Conservation (phyloP, 1,284 basidiomycete species). For the Ustilago hordei region DNA sequence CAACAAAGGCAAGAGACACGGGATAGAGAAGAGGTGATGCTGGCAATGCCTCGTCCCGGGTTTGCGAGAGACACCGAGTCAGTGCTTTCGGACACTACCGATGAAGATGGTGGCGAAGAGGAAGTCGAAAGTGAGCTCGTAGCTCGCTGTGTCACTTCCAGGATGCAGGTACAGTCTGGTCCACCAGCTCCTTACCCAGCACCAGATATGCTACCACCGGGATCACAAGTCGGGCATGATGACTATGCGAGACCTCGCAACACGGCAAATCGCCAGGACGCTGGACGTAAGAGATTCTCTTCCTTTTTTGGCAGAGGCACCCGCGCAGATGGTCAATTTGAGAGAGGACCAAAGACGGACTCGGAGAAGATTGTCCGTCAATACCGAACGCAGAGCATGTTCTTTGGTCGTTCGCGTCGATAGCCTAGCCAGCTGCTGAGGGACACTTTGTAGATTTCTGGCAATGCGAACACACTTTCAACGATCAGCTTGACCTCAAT, state of each 20-base stretch:
- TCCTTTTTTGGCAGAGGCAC: constrained; percentile 22
- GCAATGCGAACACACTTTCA: background rate
- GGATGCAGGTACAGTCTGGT: background rate
- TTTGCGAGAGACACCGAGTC: constrained; percentile 41
- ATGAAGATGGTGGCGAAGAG: constrained; percentile 30
- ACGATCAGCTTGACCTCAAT: background rate
- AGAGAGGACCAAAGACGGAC: constrained; percentile 16
- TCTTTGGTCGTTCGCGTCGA: constrained; percentile 8
- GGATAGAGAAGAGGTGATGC: constrained; percentile 42
- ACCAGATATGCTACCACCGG: background rate
- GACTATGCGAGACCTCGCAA: background rate
- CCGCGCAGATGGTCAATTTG: background rate
- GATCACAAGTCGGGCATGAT: background rate
- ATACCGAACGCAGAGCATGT: constrained; percentile 29
- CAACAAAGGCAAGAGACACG: constrained; percentile 16
- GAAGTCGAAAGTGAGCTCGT: background rate
- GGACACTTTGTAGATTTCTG: background rate
- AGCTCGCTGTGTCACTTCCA: background rate
- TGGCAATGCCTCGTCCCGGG: constrained; percentile 39
- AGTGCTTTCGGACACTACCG: constrained; percentile 45
- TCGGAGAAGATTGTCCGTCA: constrained; percentile 33
- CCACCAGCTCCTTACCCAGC: background rate
- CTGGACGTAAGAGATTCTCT: constrained; percentile 22
- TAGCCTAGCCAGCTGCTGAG: background rate
- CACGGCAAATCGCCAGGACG: background rate